These are phyloP conservation scores for Pythium vanterpoolii DNA, from an alignment of 352 stramenopile genomes.

Conservation along the genomic window DNA sequence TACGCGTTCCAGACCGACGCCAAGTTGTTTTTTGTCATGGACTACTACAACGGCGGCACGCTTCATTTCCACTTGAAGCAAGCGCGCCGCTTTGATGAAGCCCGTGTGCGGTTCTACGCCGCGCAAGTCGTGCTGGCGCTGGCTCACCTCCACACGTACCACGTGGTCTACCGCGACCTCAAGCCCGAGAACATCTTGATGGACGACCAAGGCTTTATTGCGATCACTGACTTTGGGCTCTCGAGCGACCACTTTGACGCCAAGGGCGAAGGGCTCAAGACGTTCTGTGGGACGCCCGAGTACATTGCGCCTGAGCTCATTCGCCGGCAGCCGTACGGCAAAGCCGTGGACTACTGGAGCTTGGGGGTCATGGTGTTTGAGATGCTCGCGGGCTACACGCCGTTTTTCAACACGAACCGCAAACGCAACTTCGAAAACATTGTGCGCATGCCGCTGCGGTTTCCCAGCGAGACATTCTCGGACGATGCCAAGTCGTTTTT, in stretches of 20 bases:
- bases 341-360: constrained; percentile 88
- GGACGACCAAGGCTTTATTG: constrained; percentile 78
- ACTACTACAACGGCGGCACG: constrained; percentile 86
- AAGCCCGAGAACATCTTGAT: constrained; percentile 96
- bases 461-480: constrained; percentile 67
- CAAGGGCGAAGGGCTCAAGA: constrained; percentile 69
- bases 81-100: constrained; percentile 67
- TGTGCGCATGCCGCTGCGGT: constrained; percentile 63
- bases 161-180: constrained; percentile 93
- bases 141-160: constrained; percentile 80
- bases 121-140: constrained; percentile 81
- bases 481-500: constrained; percentile 72
- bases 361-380: constrained; percentile 84
- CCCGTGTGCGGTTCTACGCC: constrained; percentile 69
- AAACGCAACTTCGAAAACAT: constrained; percentile 90
- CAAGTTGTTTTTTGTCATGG: constrained; percentile 90
- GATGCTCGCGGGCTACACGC: constrained; percentile 78
- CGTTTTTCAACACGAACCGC: constrained; percentile 74
- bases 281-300: constrained; percentile 82
- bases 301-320: constrained; percentile 85
- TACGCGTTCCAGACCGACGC: constrained; percentile 83
- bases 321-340: constrained; percentile 64
- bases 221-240: constrained; percentile 88
- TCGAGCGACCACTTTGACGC: constrained; percentile 75
- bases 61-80: constrained; percentile 79